Base-by-base conservation (phyloP, 306 rosid species). In the Pueraria montana region DNA sequence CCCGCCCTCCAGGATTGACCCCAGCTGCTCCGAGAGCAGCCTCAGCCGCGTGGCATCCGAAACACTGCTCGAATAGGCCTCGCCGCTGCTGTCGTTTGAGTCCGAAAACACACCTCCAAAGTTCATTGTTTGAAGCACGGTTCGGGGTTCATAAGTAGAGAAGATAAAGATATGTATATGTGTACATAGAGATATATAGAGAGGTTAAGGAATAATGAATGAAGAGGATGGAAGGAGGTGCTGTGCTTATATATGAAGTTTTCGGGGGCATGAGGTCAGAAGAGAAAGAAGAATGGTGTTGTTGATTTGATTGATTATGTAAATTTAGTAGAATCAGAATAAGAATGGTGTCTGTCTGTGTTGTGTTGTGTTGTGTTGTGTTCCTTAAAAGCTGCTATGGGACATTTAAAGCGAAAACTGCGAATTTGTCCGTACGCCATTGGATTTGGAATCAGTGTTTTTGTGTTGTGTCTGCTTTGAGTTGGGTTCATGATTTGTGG, bases 11-110 rank as follows among this genome's bases (percentile, higher is more conserved):
- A 90, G 50, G 5, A 87, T 77, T 8, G 86, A 80, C 12, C 63
- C 84, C 11, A 92, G 87, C 38, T 85, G 84, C 9, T 89, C 64
- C 2, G 97, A 90, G 68, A 90, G 91, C 30, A 66, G 85, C 3
- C 30, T 64, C 5, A 92, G 85, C 23, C 88, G 30, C 3, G 79
- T 63, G 13, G 62, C 45, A 1, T 86, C 76, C 1, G 81, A 63
- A 10, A 42, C 4, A 5, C 4, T 2, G 6, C 4, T 18, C 4
- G 65, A 45, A 45, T 11, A 13, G 52, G 50, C 43, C 56, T 84
- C 83, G 27, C 48, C 82, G 34, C 87, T 83, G 64, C 43, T 74
- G 77, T 92, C 81, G 83, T 86, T 89, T 3, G 89, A 85, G 50
- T 87, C 90, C 4, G 46, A 32, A n/a, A 62, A 73, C 13, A 26